Evolutionary conservation across 495 filamentous ascomycete species (phyloP).

Genomic region (Aspergillus wentii): DNA sequence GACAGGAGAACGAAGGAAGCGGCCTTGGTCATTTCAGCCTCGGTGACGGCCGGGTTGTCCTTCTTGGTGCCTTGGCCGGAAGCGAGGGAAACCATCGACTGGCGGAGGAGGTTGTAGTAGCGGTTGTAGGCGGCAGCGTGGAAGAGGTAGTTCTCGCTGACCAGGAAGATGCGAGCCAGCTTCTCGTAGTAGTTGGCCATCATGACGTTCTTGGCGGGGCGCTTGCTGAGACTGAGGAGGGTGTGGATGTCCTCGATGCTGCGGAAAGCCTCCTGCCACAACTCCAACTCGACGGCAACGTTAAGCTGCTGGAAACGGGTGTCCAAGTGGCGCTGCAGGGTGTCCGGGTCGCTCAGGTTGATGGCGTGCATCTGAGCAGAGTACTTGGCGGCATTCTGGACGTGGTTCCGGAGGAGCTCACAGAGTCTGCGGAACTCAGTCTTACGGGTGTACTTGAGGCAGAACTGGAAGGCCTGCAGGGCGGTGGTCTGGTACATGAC

Average conservation of each 20-base stretch:
- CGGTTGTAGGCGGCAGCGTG: constrained; percentile 95
- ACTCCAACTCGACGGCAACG: constrained; percentile 93
- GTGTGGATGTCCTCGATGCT: constrained; percentile 99
- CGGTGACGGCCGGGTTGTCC: constrained; percentile 85
- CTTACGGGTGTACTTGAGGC: constrained; percentile 95
- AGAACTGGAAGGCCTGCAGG: constrained; percentile 97
- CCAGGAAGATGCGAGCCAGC: constrained; percentile 94
- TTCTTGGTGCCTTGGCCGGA: constrained; percentile 82
- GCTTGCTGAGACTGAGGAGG: constrained; percentile 97
- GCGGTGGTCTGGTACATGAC: constrained; percentile 98
- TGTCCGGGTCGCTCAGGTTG: constrained; percentile 96
- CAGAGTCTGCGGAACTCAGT: constrained; percentile 98
- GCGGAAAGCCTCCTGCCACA: constrained; percentile 99
- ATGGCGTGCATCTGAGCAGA: constrained; percentile 98
- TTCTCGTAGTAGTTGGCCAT: constrained; percentile 99
- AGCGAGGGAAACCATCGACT: constrained; percentile 79
- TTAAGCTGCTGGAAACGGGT: constrained; percentile 98
- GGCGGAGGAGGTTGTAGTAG: constrained; percentile 93
- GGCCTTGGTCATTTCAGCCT: constrained; percentile 80
- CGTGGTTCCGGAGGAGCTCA: constrained; percentile 96
- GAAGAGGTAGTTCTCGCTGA: constrained; percentile 99
- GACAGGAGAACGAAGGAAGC: constrained; percentile 96
- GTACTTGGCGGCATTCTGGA: constrained; percentile 98
- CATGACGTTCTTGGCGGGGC: constrained; percentile 98
- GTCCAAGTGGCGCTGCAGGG: constrained; percentile 92